These are phyloP conservation scores for Citrus sinensis DNA, from an alignment of 345 rosid species.

Conservation along the genomic window DNA sequence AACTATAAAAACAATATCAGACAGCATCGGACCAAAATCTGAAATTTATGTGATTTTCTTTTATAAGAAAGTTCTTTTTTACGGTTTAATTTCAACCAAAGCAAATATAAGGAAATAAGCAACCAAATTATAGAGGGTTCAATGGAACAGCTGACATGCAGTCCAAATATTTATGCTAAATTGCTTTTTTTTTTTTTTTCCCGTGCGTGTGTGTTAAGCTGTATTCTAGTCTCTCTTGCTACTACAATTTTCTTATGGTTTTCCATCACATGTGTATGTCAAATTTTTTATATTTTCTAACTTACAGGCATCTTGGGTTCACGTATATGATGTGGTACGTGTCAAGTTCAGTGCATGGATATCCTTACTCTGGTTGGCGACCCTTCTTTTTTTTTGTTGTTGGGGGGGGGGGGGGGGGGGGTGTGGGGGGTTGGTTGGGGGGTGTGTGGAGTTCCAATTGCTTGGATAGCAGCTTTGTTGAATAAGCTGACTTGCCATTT, in stretches of 20 bases:
- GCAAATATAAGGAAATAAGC: neutral
- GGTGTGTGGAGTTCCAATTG: neutral
- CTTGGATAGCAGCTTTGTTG: neutral
- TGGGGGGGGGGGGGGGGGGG: too few species aligned
- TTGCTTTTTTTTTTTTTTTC: neutral
- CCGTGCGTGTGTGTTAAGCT: too few species aligned
- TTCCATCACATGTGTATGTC: neutral
- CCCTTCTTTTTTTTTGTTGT: neutral
- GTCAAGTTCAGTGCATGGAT: neutral
- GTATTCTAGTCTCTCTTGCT: neutral
- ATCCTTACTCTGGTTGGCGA: neutral
- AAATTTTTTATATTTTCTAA: neutral
- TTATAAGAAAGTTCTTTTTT: neutral
- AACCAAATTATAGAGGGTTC: neutral
- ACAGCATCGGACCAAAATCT: neutral
- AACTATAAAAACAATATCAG: neutral
- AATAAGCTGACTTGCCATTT: neutral
- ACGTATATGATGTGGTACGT: conserved; percentile 3
- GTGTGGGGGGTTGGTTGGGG: too few species aligned
- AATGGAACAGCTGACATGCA: neutral
- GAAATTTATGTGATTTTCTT: neutral
- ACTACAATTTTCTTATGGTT: neutral
- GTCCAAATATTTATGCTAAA: neutral
- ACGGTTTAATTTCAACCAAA: neutral
- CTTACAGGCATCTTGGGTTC: conserved; percentile 27